These are phyloP conservation scores for Dryas drummondii DNA, from an alignment of 306 rosid species.

Conservation along the genomic window DNA sequence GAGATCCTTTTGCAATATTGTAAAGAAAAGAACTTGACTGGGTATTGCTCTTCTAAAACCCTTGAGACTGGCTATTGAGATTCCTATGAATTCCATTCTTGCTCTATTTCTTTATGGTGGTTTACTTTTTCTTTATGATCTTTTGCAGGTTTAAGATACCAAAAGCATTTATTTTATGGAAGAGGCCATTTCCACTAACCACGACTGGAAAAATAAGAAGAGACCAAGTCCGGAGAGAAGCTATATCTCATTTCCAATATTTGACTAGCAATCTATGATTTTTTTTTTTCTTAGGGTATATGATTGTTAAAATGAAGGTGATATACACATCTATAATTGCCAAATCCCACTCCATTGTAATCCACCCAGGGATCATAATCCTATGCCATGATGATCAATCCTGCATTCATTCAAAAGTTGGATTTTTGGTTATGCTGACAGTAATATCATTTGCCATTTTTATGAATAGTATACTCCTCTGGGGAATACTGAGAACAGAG, in stretches of 20 bases:
- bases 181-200: conserved; percentile 70
- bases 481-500: no score
- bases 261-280: conserved; percentile 55
- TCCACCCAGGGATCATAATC: no score
- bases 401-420: no score
- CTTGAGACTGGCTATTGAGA: not conserved
- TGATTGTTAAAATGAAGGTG: not conserved
- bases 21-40: conserved; percentile 48
- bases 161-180: conserved; percentile 54
- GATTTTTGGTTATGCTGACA: no score
- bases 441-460: no score
- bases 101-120: not conserved
- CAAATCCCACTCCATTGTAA: no score
- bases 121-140: not conserved
- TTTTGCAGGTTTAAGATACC: conserved; percentile 84
- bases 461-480: no score
- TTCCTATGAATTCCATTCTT: not conserved
- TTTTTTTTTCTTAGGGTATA: not conserved
- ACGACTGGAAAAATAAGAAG: conserved; percentile 67
- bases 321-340: not conserved
- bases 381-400: no score
- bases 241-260: conserved; percentile 36
- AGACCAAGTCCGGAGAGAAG: conserved; percentile 53
- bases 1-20: conserved; percentile 54
- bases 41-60: conserved; percentile 35